Evolutionary conservation across 305 asterid genomes (phyloP), one percentile per base, ranked within the genome.

Genomic region (Fraxinus sp.): DNA sequence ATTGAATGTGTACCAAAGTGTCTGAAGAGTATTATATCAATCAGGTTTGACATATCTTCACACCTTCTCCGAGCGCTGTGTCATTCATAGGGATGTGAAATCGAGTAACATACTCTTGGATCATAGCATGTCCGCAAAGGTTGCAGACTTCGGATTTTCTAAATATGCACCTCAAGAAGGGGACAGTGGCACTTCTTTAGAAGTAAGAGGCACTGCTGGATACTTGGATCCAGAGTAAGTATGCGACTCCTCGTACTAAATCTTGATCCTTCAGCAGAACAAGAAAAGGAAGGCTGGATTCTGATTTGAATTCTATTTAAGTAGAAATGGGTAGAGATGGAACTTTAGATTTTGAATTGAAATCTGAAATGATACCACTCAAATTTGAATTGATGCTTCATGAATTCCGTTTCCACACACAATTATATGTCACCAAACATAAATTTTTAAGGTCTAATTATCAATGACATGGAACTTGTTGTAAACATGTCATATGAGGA

Each of bases 201-300:
- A 95, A 95, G 96, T 95, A 84, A 89, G 97, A 85, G 98, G 97
- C 2, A 93, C 98, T 11, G 98, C 97, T 24, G 98, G 98, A 80
- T 95, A 95, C 90, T 83, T 95, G 88, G 97, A 95, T 81, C 98
- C 98, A 30, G 98, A 95, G 98, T 95, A 93, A 95, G 98, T 90
- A 79, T 70, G 35, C 62, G 36, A 3, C 80, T 55, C 59, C 37
- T 28, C 22, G 49, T 75, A 80, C 26, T 74, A 68, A 68, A 68
- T 68, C n/a, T 68, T 68, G 75, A 68, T 68, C 36, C 36, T 28
- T 35, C 62, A 74, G 49, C 36, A 35, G n/a, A 77, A 59, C 28
- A 41, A 70, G 39, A 80, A 41, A 39, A 28, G 55, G 59, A 41
- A 37, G 11, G 41, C 70, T 76, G 41, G 22, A 75, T 39, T 68